Evolutionary conservation across 31 red algal species (phyloP).

Genomic region (Pterothamnion heteromorphum): DNA sequence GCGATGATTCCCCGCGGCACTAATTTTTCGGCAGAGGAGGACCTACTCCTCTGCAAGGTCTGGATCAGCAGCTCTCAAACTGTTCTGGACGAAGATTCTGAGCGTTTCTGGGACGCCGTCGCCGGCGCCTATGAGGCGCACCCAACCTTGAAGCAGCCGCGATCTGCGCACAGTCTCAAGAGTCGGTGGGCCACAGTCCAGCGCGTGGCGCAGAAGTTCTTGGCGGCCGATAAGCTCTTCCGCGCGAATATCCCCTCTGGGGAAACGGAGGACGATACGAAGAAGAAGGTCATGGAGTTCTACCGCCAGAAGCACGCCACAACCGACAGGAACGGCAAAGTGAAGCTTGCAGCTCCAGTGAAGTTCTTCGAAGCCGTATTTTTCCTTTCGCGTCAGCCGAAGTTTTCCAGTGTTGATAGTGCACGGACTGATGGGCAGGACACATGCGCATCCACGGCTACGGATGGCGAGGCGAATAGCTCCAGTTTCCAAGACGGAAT

Average conservation of each 20-base stretch:
- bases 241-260: conserved; percentile 37
- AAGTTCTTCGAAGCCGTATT: conserved; percentile 3
- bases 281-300: not conserved
- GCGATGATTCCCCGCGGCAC: too few relatives aligned
- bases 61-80: too few relatives aligned
- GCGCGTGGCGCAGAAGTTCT: conserved; percentile 37
- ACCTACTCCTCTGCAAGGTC: too few relatives aligned
- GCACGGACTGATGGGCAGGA: too few relatives aligned
- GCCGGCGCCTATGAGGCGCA: too few relatives aligned
- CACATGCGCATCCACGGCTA: too few relatives aligned
- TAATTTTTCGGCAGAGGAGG: too few relatives aligned
- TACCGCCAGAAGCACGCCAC: not conserved
- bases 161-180: not conserved
- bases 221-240: conserved; percentile 48
- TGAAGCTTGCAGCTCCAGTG: not conserved
- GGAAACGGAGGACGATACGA: conserved; percentile 38
- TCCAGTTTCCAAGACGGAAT: too few relatives aligned
- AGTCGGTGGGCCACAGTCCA: conserved; percentile 32
- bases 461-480: too few relatives aligned
- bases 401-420: not conserved
- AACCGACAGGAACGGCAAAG: not conserved
- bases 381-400: not conserved
- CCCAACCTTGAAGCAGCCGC: not conserved
- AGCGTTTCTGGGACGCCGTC: too few relatives aligned
- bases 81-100: too few relatives aligned